Evolutionary conservation across 1,284 basidiomycete genomes (phyloP).

Genomic region (Phlebopus sp.): DNA sequence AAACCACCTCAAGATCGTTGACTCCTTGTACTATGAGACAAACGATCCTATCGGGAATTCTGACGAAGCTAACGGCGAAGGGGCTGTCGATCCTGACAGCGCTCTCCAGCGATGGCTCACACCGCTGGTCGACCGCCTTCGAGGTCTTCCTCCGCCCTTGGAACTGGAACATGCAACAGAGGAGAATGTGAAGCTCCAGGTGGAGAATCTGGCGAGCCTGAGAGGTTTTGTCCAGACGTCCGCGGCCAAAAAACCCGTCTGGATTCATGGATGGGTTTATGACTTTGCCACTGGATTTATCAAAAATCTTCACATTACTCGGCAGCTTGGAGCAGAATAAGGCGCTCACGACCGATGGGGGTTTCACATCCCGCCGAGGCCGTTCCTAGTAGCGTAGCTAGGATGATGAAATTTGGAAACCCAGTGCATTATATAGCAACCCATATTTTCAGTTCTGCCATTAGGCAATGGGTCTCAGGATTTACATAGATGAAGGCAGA

Average conservation of each 20-base stretch:
- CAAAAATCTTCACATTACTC: constrained; percentile 61
- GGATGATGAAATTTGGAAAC: too few relatives aligned
- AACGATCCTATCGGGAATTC: constrained; percentile 1
- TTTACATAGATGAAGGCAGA: too few relatives aligned
- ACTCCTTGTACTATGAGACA: constrained; percentile 16
- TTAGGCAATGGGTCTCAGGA: too few relatives aligned
- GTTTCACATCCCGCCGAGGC: too few relatives aligned
- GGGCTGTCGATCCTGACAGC: constrained; percentile 10
- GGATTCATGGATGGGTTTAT: constrained; percentile 85
- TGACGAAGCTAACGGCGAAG: too few relatives aligned
- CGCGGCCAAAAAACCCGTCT: constrained; percentile 59
- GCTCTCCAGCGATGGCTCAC: constrained; percentile 66
- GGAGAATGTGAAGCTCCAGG: constrained; percentile 77
- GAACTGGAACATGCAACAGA: constrained; percentile 51
- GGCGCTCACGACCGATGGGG: background rate
- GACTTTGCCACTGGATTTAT: constrained; percentile 69
- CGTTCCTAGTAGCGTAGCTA: too few relatives aligned
- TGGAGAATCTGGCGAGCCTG: constrained; percentile 59
- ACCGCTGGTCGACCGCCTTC: constrained; percentile 52
- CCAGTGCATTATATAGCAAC: too few relatives aligned
- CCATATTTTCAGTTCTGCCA: too few relatives aligned
- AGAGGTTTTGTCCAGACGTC: constrained; percentile 62
- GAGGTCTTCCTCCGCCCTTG: constrained; percentile 40
- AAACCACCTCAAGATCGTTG: constrained; percentile 11
- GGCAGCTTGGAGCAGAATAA: constrained; percentile 18